Percentiles rank a stretch among this genome's conserved stretches.
phyloP scores from a whole-genome alignment of 139 green algal genomes.

The Micromonas commoda region DNA sequence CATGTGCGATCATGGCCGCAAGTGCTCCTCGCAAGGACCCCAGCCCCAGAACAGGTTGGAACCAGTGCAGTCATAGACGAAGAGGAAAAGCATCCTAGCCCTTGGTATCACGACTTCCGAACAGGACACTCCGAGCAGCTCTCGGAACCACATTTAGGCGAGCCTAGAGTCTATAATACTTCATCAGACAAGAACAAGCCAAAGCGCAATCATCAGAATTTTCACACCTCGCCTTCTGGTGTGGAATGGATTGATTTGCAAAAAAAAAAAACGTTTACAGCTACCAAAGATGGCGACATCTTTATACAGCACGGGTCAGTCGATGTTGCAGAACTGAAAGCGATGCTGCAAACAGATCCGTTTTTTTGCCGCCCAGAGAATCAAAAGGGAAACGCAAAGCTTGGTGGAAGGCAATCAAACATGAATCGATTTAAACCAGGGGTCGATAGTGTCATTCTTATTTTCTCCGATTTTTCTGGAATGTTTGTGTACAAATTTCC shows the following conservation, averaged over 20 bases:
- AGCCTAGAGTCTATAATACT: too few species aligned
- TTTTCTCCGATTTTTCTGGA: neutral
- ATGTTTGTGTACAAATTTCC: neutral
- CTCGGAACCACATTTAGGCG: too few species aligned
- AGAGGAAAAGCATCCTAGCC: neutral
- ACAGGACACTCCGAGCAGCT: too few species aligned
- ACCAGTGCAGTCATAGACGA: neutral
- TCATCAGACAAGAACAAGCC: too few species aligned
- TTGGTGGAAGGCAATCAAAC: neutral
- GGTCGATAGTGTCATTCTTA: neutral
- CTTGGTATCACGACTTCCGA: too few species aligned
- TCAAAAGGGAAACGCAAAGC: neutral
- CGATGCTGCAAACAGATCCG: neutral
- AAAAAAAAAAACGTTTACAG: neutral
- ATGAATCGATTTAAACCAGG: conserved; percentile 1
- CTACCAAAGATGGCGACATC: neutral
- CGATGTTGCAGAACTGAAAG: neutral
- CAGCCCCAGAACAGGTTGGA: neutral
- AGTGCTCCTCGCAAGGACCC: neutral
- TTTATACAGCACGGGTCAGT: neutral
- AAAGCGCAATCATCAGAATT: too few species aligned
- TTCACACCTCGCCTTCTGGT: too few species aligned
- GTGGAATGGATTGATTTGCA: neutral
- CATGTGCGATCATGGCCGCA: neutral
- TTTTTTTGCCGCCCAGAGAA: neutral